Evolutionary conservation across 495 filamentous ascomycete genomes (phyloP), one percentile per base, ranked within the genome.

Genomic region (Podospora bellae-mahoneyi): DNA sequence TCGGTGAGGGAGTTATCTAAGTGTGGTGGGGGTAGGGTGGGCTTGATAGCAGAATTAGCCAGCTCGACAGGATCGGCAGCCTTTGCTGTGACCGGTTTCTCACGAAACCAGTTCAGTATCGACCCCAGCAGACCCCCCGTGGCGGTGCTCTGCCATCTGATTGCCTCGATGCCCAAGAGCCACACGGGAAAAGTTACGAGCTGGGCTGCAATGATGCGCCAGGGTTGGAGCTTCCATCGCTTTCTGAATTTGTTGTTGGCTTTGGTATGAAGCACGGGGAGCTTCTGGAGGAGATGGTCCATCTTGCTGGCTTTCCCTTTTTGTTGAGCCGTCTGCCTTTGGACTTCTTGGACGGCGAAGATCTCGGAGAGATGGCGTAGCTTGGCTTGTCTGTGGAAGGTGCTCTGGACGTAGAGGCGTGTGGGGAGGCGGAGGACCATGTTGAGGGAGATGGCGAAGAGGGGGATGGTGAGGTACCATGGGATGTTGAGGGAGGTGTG

Each of bases 401-500:
- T 73, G 67, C 66, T 67, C 65, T 78, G 82, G 65, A 79, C 77
- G 75, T 87, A 92, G 55, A 87, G 70, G 20, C 84, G 78, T 3
- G 90, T 67, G 0, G 91, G 91, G 3, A 89, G 72, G 56, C 87
- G 86, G 71, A 90, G 73, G 39, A 80, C 62, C 34, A 83, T 79
- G 65, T 88, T 88, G 61, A 94, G 78, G 60, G 85, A 53, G 3
- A 92, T 64, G 1, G 92, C 90, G 0, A 90, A 82, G 64, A 91
- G 80, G 0, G 93, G 92, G 64, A 97, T 85, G 28, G 87, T 84
- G 9, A 85, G 72, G 60, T 77, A 87, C 92, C 92, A 96, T 68
- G 92, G 86, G 3, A 90, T 83, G 59, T 82, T 79, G 28, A 85
- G 86, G 70, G 80, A 16, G 34, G 73, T 71, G 75, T 95, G 92